Evolutionary conservation across 192 early-diverging fungal genomes (phyloP).

Genomic region (Gonapodya sp.): DNA sequence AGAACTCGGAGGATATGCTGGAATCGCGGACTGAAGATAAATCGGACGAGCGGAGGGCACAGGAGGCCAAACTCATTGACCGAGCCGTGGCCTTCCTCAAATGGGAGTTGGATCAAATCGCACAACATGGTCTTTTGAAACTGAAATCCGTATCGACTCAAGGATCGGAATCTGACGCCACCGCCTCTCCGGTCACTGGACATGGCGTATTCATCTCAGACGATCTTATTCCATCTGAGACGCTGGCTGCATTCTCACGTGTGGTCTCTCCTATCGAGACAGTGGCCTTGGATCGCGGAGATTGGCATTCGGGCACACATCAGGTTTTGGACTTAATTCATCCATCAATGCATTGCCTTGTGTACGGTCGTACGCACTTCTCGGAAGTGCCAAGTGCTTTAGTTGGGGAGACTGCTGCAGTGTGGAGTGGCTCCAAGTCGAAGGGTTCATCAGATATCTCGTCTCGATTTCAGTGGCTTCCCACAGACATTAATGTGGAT

Average conservation of each 20-base stretch:
- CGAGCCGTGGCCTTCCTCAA: too few relatives aligned
- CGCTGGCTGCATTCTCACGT: conserved; percentile 15
- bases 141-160: not conserved
- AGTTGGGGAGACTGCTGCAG: conserved; percentile 10
- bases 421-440: not conserved
- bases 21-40: too few relatives aligned
- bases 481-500: conserved; percentile 46
- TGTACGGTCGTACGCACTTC: conserved; percentile 17
- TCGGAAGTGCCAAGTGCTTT: not conserved
- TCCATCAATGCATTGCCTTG: conserved; percentile 34
- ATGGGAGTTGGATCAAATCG: conserved; percentile 24
- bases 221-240: conserved; percentile 18
- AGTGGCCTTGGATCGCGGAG: conserved; percentile 21
- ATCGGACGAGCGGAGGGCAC: too few relatives aligned
- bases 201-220: conserved; percentile 27
- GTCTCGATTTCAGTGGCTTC: conserved; percentile 49
- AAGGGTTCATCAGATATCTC: not conserved
- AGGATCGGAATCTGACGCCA: conserved; percentile 22
- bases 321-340: conserved; percentile 41
- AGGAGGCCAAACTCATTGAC: too few relatives aligned
- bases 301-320: conserved; percentile 37
- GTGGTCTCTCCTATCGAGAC: conserved; percentile 17
- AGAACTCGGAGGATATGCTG: too few relatives aligned
- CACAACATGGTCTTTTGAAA: not conserved
- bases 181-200: conserved; percentile 19